Evolutionary conservation across 108 stramenopile genomes (phyloP), one percentile per base, ranked within the genome.

Genomic region (Nitzschia sp.): DNA sequence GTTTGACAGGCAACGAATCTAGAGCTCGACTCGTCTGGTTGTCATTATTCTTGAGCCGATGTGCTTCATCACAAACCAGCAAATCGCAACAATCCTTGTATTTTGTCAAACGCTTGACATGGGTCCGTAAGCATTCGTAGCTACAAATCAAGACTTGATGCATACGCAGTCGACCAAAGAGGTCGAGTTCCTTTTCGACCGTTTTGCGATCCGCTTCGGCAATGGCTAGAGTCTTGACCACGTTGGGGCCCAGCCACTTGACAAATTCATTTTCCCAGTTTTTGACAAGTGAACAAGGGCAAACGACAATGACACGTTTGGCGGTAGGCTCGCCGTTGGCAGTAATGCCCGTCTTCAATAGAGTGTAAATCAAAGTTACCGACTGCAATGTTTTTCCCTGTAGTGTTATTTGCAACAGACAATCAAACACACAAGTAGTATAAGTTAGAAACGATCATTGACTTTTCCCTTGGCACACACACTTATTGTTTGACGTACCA

Each of bases 241-340:
- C 72, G 9, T 85, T 84, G 5, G 90, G 86, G 38, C 93, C 93
- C 26, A 98, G 76, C 99, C 98, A 98, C 75, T 99, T 99, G 48
- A 85, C 80, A 64, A 99, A 95, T 85, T 99, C 99, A 66, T 95
- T 94, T 65, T 94, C 96, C 98, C 99, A 98, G 70, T 98, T 99
- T 66, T 95, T 97, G 65, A 99, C 98, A 1, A 99, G 82, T 33
- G 90, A 89, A 80, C 97, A 98, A 23, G 99, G 99, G 59, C 96
- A 97, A 8, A 97, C 93, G 21, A 99, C 94, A 70, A 98, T 86
- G 71, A 87, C 87, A 21, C 96, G 85, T 65, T 93, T 91, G 59
- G 89, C 96, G 19, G 92, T 91, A 3, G 92, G 91, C 66, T 61
- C 76, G 36, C 91, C 91, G 59, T 95, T 81, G 34, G 84, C 84